Conservation (phyloP, 1,284 basidiomycete species). For the Ceratobasidium sp. region DNA sequence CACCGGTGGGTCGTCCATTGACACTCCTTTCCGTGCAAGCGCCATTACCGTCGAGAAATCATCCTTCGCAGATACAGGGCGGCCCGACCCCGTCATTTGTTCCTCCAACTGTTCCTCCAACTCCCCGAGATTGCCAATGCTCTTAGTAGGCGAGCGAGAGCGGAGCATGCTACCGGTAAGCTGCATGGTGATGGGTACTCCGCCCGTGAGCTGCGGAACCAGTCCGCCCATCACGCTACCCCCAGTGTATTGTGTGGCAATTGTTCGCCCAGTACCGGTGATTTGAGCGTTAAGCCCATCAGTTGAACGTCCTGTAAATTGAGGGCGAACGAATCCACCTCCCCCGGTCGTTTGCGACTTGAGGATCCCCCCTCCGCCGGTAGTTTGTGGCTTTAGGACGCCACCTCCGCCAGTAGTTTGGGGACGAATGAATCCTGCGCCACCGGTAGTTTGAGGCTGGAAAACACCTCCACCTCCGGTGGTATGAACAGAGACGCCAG, state of each 20-base stretch:
- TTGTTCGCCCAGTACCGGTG: constrained; percentile 7
- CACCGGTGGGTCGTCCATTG: constrained; percentile 33
- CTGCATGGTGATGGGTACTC: constrained; percentile 79
- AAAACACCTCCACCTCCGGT: constrained; percentile 31
- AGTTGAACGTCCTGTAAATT: constrained; percentile 33
- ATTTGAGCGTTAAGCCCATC: constrained; percentile 18
- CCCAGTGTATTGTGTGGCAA: constrained; percentile 64
- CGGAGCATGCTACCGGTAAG: constrained; percentile 71
- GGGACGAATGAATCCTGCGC: constrained; percentile 23
- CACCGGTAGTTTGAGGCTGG: constrained; percentile 30
- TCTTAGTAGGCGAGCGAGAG: constrained; percentile 34
- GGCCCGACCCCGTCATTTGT: constrained; percentile 36
- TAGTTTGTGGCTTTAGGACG: constrained; percentile 40
- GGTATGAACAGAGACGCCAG: constrained; percentile 29
- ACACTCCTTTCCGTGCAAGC: constrained; percentile 30
- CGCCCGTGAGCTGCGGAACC: constrained; percentile 72
- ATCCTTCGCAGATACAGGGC: constrained; percentile 12
- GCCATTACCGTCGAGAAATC: constrained; percentile 33
- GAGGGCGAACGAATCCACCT: constrained; percentile 41
- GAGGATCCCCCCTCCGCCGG: constrained; percentile 62
- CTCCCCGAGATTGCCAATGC: constrained; percentile 29
- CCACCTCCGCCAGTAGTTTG: constrained; percentile 43
- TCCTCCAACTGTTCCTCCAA: constrained; percentile 37
- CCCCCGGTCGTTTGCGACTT: constrained; percentile 61
- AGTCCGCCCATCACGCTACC: constrained; percentile 54